phyloP scores from a whole-genome alignment of 1,284 basidiomycete genomes.

The Tilletiopsis washingtonensis region DNA sequence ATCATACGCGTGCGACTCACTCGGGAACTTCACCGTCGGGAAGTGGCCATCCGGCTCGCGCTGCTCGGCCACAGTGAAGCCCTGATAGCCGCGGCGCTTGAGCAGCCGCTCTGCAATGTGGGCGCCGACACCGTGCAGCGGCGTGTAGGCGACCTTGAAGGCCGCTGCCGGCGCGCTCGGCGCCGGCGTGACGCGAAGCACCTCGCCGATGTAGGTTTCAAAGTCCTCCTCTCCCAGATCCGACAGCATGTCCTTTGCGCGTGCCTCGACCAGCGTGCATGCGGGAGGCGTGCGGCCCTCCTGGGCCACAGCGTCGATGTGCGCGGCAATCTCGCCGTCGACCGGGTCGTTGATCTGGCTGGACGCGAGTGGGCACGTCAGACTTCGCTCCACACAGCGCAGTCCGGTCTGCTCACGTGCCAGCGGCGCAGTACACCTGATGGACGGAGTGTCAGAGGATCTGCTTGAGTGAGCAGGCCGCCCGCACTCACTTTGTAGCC shows the following conservation, averaged over 20 bases:
- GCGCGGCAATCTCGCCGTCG: constrained; percentile 26
- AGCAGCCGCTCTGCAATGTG: constrained; percentile 11
- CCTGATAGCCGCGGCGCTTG: constrained; percentile 12
- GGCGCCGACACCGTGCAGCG: constrained; percentile 36
- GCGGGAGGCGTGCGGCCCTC: constrained; percentile 10
- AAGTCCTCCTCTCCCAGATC: constrained; percentile 22
- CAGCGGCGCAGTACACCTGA: constrained; percentile 28
- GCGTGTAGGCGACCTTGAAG: constrained; percentile 22
- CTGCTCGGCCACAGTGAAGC: constrained; percentile 31
- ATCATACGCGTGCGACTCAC: constrained; percentile 9
- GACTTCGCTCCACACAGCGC: no score
- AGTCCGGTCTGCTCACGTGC: constrained; percentile 10
- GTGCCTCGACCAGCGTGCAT: constrained; percentile 12
- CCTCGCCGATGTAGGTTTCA: constrained; percentile 20
- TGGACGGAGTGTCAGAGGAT: background rate
- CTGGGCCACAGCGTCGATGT: constrained; percentile 23
- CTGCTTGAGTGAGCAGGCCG: background rate
- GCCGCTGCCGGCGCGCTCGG: constrained; percentile 8
- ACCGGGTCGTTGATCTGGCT: constrained; percentile 37
- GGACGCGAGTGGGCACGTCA: no score
- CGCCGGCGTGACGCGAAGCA: constrained; percentile 3
- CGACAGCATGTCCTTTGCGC: constrained; percentile 11
- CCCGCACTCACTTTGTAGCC: constrained; percentile 26
- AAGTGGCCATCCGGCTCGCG: constrained; percentile 33
- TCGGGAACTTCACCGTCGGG: constrained; percentile 37